Conservation (phyloP, 176 grass and related monocot species). For the Dactylis glomerata region DNA sequence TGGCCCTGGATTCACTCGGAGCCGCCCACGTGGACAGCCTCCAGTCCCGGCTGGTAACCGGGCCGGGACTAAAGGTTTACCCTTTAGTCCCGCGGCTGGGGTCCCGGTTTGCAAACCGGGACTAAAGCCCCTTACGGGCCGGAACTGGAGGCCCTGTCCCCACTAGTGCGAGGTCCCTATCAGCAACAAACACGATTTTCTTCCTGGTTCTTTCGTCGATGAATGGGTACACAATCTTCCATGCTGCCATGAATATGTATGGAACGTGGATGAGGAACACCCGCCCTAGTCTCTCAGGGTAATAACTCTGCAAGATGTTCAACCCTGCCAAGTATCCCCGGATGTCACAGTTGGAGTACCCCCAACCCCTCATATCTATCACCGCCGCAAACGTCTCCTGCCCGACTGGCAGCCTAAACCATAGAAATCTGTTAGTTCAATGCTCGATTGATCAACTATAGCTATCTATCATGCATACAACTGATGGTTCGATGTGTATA, state of each 20-base stretch:
- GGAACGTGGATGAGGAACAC: neutral
- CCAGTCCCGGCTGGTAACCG: no score
- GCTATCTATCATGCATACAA: neutral
- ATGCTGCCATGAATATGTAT: conserved; percentile 4
- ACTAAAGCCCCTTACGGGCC: no score
- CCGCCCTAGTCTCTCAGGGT: neutral
- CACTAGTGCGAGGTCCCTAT: neutral
- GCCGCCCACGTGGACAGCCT: no score
- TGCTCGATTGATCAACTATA: neutral
- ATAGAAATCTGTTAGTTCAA: neutral
- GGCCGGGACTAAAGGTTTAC: no score
- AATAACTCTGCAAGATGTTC: neutral
- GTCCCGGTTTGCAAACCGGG: no score
- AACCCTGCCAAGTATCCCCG: neutral
- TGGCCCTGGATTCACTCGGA: no score
- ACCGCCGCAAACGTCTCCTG: neutral
- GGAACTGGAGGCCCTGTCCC: no score
- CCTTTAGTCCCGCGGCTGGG: no score
- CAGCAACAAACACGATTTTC: neutral
- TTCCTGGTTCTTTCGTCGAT: neutral
- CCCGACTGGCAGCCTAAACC: neutral
- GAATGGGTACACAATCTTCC: conserved; percentile 1
- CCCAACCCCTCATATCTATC: neutral
- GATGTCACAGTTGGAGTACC: neutral
- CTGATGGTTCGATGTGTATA: neutral